Conservation (phyloP, 352 stramenopile genomes). For the Globisporangium rhizosaccharum region DNA sequence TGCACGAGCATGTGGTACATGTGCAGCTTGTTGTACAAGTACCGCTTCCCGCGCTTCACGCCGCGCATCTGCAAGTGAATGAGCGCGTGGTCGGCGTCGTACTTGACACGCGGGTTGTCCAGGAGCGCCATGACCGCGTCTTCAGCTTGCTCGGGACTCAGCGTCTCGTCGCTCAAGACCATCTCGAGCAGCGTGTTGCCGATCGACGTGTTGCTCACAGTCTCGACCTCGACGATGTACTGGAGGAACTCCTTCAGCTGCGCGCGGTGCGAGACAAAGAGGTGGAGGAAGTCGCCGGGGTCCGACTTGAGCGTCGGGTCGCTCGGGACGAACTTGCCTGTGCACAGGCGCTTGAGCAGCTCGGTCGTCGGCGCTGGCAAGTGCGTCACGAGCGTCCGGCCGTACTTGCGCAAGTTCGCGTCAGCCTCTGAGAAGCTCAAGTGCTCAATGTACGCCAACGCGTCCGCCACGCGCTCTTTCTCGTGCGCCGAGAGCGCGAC, state of each 20-base stretch:
- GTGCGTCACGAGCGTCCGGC: constrained; percentile 84
- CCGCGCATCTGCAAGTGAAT: too few relatives aligned
- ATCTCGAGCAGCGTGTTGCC: constrained; percentile 88
- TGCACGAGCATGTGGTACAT: too few relatives aligned
- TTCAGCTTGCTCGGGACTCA: constrained; percentile 61
- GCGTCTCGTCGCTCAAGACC: constrained; percentile 56
- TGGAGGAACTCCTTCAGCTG: constrained; percentile 87
- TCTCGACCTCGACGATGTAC: constrained; percentile 88
- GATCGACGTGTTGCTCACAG: constrained; percentile 83
- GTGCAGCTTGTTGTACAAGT: too few relatives aligned
- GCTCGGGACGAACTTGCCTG: constrained; percentile 61
- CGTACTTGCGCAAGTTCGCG: constrained; percentile 85
- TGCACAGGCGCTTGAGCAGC: constrained; percentile 88
- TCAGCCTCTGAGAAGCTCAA: constrained; percentile 83
- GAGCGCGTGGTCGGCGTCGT: too few relatives aligned
- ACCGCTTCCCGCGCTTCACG: too few relatives aligned
- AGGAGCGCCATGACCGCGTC: constrained; percentile 84
- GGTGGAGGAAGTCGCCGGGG: constrained; percentile 85
- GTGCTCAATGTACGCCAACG: constrained; percentile 88
- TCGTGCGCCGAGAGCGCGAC: constrained; percentile 60
- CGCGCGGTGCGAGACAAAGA: constrained; percentile 89
- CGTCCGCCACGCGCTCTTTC: constrained; percentile 82
- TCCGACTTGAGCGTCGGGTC: constrained; percentile 68
- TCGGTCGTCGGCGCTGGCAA: constrained; percentile 86
- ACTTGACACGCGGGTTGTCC: constrained; percentile 75